These are phyloP conservation scores for Penicillium atrosanguineum DNA, from an alignment of 495 filamentous ascomycete species.

Conservation along the genomic window DNA sequence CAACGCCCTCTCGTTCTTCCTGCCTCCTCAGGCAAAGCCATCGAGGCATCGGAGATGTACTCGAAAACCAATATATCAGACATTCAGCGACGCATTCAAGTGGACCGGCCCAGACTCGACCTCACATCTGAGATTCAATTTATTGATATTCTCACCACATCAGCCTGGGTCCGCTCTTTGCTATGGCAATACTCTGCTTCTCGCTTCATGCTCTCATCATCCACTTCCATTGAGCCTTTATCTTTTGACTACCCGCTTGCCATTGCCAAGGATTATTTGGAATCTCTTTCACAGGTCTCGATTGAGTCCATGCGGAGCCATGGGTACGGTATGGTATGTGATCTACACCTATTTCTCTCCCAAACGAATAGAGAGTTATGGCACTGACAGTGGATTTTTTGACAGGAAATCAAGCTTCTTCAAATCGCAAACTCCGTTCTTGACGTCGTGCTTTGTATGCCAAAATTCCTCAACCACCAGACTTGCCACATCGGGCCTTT, in stretches of 20 bases:
- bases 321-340: constrained; percentile 20
- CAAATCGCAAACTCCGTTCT: constrained; percentile 18
- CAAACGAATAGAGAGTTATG: neutral
- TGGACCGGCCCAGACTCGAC: constrained; percentile 1
- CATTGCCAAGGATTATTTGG: constrained; percentile 16
- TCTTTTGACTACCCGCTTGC: constrained; percentile 16
- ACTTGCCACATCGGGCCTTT: constrained; percentile 8
- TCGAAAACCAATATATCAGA: constrained; percentile 5
- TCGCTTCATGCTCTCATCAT: constrained; percentile 20
- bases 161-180: constrained; percentile 16
- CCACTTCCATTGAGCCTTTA: constrained; percentile 10
- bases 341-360: neutral
- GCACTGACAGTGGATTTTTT: neutral
- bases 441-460: constrained; percentile 15
- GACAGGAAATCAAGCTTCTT: constrained; percentile 13
- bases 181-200: constrained; percentile 21
- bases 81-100: constrained; percentile 3
- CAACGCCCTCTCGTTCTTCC: constrained; percentile 8
- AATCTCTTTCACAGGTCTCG: constrained; percentile 10
- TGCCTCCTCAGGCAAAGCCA: neutral
- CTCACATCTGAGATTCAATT: constrained; percentile 9
- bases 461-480: constrained; percentile 7
- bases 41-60: constrained; percentile 5
- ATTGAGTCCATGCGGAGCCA: constrained; percentile 13
- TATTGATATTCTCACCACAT: constrained; percentile 18